Evolutionary conservation across 345 rosid species (phyloP).

Genomic region (Eucalyptus dawsonii): DNA sequence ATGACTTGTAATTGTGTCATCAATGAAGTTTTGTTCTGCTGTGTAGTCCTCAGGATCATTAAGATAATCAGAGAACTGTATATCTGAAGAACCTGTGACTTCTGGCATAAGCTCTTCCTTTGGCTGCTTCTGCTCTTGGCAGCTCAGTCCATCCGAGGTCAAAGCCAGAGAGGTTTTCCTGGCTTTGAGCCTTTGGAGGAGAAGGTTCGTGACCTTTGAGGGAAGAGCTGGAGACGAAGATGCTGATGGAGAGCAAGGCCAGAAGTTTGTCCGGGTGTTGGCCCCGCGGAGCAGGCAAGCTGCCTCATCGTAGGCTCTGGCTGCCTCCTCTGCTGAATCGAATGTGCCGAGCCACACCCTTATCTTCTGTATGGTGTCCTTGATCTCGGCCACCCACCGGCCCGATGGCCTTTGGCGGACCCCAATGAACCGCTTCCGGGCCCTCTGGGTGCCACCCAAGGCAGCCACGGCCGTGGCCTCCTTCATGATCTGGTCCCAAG

Average conservation of each 20-base stretch:
- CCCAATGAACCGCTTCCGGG: constrained; percentile 37
- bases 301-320: constrained; percentile 52
- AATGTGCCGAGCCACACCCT: constrained; percentile 47
- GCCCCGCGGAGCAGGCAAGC: constrained; percentile 41
- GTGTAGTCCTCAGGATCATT: constrained; percentile 16
- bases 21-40: neutral
- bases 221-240: constrained; percentile 33
- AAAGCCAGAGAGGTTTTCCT: constrained; percentile 3
- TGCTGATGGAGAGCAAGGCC: constrained; percentile 33
- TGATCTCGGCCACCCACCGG: constrained; percentile 53
- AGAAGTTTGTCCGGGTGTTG: constrained; percentile 39
- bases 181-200: constrained; percentile 42
- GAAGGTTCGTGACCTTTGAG: constrained; percentile 40
- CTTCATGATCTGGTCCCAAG: constrained; percentile 38
- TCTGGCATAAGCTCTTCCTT: neutral
- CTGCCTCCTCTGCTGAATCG: constrained; percentile 44
- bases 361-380: constrained; percentile 46
- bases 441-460: constrained; percentile 18
- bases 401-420: constrained; percentile 49
- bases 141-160: neutral
- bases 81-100: constrained; percentile 1
- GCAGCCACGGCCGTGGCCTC: constrained; percentile 10
- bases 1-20: neutral
- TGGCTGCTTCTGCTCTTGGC: neutral
- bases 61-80: constrained; percentile 27